A percentile compares a stretch with the other conserved stretches of the same genome.
These are phyloP conservation scores for Puya raimondii DNA, from an alignment of 176 grass and related monocot genomes.

Conservation along the genomic window DNA sequence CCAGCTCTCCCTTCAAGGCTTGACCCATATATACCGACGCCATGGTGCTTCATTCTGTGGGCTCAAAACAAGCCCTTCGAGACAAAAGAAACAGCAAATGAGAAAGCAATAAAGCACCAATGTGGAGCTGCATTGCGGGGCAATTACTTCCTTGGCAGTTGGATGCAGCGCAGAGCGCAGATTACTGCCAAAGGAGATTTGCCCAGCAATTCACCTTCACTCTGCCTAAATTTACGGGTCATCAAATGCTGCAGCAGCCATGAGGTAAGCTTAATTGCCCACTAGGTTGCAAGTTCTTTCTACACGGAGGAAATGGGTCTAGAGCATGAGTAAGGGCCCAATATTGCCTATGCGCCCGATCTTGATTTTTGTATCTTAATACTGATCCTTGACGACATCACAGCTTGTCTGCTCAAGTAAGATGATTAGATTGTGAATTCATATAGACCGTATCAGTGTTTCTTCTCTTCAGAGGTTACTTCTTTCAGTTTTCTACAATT, in stretches of 20 bases:
- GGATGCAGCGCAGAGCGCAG: not conserved
- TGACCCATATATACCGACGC: not conserved
- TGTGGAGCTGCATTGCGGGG: conserved; percentile 6
- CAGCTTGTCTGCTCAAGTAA: too few species aligned
- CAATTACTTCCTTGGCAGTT: conserved; percentile 13
- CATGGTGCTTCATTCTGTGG: not conserved
- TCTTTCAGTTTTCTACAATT: too few species aligned
- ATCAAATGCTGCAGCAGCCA: not conserved
- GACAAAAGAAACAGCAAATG: not conserved
- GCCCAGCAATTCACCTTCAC: conserved; percentile 8
- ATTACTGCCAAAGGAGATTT: conserved; percentile 12
- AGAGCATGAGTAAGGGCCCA: too few species aligned
- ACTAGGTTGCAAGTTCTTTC: too few species aligned
- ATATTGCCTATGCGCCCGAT: too few species aligned
- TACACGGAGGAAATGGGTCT: too few species aligned
- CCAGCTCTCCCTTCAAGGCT: not conserved
- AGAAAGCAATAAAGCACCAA: not conserved
- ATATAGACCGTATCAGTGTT: too few species aligned
- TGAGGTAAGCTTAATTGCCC: too few species aligned
- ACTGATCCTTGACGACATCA: too few species aligned
- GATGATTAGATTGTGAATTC: too few species aligned
- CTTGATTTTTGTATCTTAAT: too few species aligned
- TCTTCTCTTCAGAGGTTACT: too few species aligned
- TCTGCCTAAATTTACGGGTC: not conserved
- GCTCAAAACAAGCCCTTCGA: not conserved